Base-by-base conservation (phyloP, 2,329 filamentous ascomycete species). In the Colletotrichum sp. region DNA sequence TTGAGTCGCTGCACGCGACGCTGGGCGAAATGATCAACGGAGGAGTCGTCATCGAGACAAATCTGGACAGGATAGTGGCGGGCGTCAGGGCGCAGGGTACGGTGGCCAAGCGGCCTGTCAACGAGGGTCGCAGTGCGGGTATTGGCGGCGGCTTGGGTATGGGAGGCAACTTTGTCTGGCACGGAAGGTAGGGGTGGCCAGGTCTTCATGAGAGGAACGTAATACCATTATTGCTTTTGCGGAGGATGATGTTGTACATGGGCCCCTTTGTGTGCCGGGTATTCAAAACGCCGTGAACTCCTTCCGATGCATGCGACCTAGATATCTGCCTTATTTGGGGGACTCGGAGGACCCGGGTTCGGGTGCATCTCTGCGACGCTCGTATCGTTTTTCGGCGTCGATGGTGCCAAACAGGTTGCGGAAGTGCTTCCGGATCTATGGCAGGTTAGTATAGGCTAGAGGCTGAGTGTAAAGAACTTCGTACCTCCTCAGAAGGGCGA, bases 1-100 rank as follows among this genome's bases (percentile, higher is more conserved):
- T 98, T 81, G 97, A 99, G 90, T 98, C 96, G 18, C 89, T 99
- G 81, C 97, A 99, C 88, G 95, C 96, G 10, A 93, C 96, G 18
- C 88, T 99, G 12, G 93, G 93, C 74, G 96, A 99, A 89, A 98
- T 99, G 95, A 94, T 99, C 72, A 95, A 98, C 18, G 96, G 96
- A 16, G 96, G 96, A 1, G 95, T 98, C 16, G 96, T 99, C 18
- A 93, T 99, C 28, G 96, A 99, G 87, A 98, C 96, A 36, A 95
- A 94, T 80, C 86, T 98, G 77, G 96, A 98, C 74, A 93, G 93
- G 84, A 97, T 99, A 71, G 95, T 98, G 6, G 91, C 95, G 39
- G 96, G 95, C 1, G 96, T 99, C 7, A 93, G 89, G 73, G 90
- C 92, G 10, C 94, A 96, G 82, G 95, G 95, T 21, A 92, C 92